Evolutionary conservation across 2,329 filamentous ascomycete genomes (phyloP).

Genomic region (Emydomyces testavorans): DNA sequence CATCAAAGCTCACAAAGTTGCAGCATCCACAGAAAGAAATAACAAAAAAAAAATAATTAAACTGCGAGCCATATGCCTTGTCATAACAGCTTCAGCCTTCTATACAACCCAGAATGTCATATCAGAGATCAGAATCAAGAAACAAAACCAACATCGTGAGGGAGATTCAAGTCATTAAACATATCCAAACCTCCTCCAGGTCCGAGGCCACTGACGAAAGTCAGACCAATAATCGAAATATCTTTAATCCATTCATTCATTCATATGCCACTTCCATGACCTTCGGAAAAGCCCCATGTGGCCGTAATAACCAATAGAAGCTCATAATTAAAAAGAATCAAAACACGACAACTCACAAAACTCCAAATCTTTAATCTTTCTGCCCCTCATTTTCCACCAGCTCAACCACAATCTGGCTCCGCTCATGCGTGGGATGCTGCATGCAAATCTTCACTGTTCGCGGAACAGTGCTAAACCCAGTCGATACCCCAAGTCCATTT

Average conservation of each 20-base stretch:
- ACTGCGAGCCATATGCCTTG: not conserved
- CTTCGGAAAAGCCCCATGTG: no score
- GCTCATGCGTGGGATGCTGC: slow-evolving; percentile 79
- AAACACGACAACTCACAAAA: not conserved
- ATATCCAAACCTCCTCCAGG: not conserved
- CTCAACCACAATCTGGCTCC: slow-evolving; percentile 81
- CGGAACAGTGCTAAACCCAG: slow-evolving; percentile 30
- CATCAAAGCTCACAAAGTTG: no score
- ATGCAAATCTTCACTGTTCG: slow-evolving; percentile 88
- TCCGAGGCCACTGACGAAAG: not conserved
- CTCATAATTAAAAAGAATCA: not conserved
- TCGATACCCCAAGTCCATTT: slow-evolving; percentile 27
- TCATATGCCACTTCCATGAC: not conserved
- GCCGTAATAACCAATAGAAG: not conserved
- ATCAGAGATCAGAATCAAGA: not conserved
- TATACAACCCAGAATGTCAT: not conserved
- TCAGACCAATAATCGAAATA: not conserved
- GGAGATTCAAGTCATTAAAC: not conserved
- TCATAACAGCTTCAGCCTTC: not conserved
- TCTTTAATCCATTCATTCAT: not conserved
- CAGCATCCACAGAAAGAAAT: no score
- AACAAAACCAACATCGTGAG: not conserved
- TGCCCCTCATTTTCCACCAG: slow-evolving; percentile 85
- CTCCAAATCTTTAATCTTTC: slow-evolving; percentile 34
- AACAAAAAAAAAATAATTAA: not conserved